Conservation (phyloP, 192 early-diverging fungal species). For the Rhizophagus prolifer region DNA sequence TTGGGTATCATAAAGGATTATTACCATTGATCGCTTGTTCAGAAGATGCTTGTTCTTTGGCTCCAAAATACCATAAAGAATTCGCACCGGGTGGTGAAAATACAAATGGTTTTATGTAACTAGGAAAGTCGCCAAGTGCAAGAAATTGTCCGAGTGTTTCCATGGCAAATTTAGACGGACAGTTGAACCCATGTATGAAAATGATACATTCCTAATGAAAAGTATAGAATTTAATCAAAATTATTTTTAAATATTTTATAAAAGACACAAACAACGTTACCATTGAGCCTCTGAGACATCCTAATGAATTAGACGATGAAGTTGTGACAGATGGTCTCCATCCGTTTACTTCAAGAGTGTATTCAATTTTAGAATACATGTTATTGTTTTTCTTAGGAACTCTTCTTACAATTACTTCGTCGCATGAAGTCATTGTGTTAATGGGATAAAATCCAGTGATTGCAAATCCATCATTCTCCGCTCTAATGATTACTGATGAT, state of each 20-base stretch:
- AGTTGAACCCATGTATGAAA: slow-evolving; percentile 44
- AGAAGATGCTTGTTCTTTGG: slow-evolving; percentile 33
- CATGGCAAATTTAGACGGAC: slow-evolving; percentile 38
- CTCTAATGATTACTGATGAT: neutral
- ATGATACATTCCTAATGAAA: slow-evolving; percentile 39
- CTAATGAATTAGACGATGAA: slow-evolving; percentile 26
- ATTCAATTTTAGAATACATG: neutral
- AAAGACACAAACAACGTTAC: neutral
- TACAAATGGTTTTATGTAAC: slow-evolving; percentile 44
- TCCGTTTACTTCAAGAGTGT: slow-evolving; percentile 6
- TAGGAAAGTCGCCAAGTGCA: slow-evolving; percentile 38
- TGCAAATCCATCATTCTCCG: neutral
- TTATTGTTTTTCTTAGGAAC: neutral
- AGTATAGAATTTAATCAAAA: neutral
- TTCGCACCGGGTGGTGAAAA: slow-evolving; percentile 40
- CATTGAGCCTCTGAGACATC: slow-evolving; percentile 4
- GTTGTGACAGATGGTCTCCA: slow-evolving; percentile 34
- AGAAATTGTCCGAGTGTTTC: slow-evolving; percentile 41
- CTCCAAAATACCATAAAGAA: slow-evolving; percentile 40
- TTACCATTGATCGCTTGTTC: slow-evolving; percentile 33
- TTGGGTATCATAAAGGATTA: neutral
- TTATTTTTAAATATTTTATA: neutral
- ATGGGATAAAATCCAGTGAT: slow-evolving; percentile 2
- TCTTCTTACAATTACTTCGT: neutral
- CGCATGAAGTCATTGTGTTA: neutral